These are phyloP conservation scores for Elasticomyces elasticus DNA, from an alignment of 495 filamentous ascomycete species.

Conservation along the genomic window DNA sequence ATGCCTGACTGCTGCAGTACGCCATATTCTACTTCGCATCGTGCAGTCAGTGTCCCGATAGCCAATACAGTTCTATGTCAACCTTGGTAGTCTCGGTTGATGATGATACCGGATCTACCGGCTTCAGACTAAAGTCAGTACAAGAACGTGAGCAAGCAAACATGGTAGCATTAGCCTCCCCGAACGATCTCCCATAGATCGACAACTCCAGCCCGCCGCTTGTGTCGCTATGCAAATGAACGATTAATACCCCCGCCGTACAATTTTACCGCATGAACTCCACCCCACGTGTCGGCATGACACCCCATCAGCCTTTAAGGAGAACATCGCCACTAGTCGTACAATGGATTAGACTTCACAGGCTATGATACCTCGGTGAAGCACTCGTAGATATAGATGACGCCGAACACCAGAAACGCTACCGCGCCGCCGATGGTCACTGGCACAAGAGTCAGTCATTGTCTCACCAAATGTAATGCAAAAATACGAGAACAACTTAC, in stretches of 20 bases:
- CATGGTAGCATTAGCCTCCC: not conserved
- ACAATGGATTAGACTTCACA: no score
- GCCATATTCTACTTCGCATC: no score
- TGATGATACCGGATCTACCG: not conserved
- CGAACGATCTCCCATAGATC: not conserved
- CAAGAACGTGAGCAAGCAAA: not conserved
- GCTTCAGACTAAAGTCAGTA: not conserved
- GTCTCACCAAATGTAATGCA: not conserved
- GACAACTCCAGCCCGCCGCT: not conserved
- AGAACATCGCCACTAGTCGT: no score
- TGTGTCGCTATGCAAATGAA: not conserved
- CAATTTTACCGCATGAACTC: not conserved
- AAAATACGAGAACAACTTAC: constrained; percentile 48
- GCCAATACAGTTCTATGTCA: no score
- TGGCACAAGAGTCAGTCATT: constrained; percentile 30
- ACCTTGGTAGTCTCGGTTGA: no score
- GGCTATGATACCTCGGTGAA: constrained; percentile 6
- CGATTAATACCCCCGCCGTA: not conserved
- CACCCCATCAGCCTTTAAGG: no score
- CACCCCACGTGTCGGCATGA: not conserved
- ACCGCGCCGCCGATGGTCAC: constrained; percentile 91
- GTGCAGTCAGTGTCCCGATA: no score
- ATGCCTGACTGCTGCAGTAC: no score
- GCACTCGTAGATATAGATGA: constrained; percentile 76
- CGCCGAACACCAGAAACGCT: constrained; percentile 80